Evolutionary conservation across 2,329 filamentous ascomycete genomes (phyloP).

Genomic region (Didymella arachidicola): DNA sequence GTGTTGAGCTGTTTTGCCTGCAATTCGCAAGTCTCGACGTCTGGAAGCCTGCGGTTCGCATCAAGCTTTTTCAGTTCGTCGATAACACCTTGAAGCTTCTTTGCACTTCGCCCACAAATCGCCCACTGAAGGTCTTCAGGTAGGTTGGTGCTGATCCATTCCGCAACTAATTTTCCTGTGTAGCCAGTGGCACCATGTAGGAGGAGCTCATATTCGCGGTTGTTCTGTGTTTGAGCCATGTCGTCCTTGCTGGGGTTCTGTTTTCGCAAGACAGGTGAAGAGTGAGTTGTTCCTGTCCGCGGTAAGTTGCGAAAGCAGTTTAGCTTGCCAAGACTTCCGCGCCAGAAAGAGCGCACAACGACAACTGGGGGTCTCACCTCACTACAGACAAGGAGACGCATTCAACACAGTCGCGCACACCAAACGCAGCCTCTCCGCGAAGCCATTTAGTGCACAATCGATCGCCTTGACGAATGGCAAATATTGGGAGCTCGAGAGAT

Average conservation of each 20-base stretch:
- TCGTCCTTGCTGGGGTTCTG: constrained; percentile 7
- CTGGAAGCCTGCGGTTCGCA: constrained; percentile 68
- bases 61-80: constrained; percentile 71
- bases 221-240: constrained; percentile 34
- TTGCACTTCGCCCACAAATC: constrained; percentile 79
- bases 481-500: neutral
- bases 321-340: constrained; percentile 13
- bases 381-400: constrained; percentile 14
- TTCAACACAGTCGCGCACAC: constrained; percentile 6
- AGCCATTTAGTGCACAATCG: no score
- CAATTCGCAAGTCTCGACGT: constrained; percentile 52
- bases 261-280: neutral
- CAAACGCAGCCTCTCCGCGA: neutral
- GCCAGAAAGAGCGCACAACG: constrained; percentile 14
- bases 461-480: neutral
- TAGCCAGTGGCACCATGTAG: constrained; percentile 79
- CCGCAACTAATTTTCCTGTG: constrained; percentile 78
- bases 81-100: constrained; percentile 75
- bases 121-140: constrained; percentile 87
- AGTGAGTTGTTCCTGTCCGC: neutral
- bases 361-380: constrained; percentile 24
- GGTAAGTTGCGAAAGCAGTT: constrained; percentile 7
- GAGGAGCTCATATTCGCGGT: constrained; percentile 69
- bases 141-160: constrained; percentile 74
- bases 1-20: constrained; percentile 59